phyloP scores from a whole-genome alignment of 352 stramenopile species.

The Phytopythium boreale region DNA sequence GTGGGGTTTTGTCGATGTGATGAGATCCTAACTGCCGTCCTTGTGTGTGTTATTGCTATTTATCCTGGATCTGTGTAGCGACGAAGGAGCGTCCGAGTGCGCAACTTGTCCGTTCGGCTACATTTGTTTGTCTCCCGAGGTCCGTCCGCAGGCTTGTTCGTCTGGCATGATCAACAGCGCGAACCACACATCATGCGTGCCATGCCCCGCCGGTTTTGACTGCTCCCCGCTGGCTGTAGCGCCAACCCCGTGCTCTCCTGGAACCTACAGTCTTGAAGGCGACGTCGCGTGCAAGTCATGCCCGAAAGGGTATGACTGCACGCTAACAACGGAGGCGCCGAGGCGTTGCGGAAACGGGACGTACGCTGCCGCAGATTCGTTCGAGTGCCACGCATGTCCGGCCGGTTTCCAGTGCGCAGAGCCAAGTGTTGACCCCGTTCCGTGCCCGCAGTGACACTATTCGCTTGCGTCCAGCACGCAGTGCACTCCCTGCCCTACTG shows the following conservation, averaged over 20 bases:
- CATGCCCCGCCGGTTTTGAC: slow-evolving; percentile 39
- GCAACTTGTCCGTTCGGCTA: slow-evolving; percentile 45
- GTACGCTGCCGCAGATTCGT: slow-evolving; percentile 24
- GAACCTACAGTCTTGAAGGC: slow-evolving; percentile 41
- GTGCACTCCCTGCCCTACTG: slow-evolving; percentile 43
- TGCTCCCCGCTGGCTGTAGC: slow-evolving; percentile 26
- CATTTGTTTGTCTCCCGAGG: slow-evolving; percentile 23
- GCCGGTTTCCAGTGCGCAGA: slow-evolving; percentile 44
- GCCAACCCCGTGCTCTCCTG: slow-evolving; percentile 17
- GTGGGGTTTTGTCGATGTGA: neutral
- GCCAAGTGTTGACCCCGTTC: slow-evolving; percentile 32
- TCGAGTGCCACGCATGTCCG: slow-evolving; percentile 37
- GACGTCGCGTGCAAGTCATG: slow-evolving; percentile 40
- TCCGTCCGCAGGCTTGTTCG: slow-evolving; percentile 24
- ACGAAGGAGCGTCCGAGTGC: slow-evolving; percentile 34
- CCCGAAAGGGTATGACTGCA: slow-evolving; percentile 47
- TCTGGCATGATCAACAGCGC: slow-evolving; percentile 40
- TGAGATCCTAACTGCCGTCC: neutral
- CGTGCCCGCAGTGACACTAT: slow-evolving; percentile 39
- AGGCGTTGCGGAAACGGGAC: slow-evolving; percentile 30
- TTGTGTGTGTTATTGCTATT: neutral
- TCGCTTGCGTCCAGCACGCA: slow-evolving; percentile 31
- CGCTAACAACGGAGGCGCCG: slow-evolving; percentile 26
- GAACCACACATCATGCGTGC: slow-evolving; percentile 39
- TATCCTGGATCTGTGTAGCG: slow-evolving; percentile 10